Evolutionary conservation across 129 eudicot species (phyloP).

Genomic region (Logfia minima): DNA sequence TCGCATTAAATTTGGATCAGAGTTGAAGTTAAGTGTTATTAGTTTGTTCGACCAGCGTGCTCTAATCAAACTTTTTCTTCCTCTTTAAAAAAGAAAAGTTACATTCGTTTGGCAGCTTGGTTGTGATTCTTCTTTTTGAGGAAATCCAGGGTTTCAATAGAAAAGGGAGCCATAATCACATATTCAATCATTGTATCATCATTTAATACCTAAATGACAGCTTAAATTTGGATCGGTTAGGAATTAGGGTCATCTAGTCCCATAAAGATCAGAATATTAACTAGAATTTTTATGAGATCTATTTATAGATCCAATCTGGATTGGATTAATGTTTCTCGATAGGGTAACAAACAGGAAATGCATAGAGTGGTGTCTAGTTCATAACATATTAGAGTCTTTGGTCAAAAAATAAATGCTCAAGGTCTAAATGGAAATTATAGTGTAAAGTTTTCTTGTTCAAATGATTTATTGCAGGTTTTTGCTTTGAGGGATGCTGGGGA

Average conservation of each 20-base stretch:
- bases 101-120: neutral
- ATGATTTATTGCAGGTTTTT: conserved; percentile 61
- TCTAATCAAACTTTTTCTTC: neutral
- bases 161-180: conserved; percentile 1
- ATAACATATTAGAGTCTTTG: conserved; percentile 2
- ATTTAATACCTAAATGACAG: neutral
- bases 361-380: too few species aligned
- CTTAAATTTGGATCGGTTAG: conserved; percentile 1
- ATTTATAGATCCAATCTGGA: neutral
- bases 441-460: conserved; percentile 6
- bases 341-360: conserved; percentile 9
- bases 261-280: conserved; percentile 4
- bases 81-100: neutral
- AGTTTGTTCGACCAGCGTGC: neutral
- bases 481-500: conserved; percentile 95
- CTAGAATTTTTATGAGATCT: neutral
- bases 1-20: neutral
- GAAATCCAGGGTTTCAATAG: neutral
- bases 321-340: neutral
- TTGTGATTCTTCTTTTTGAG: neutral
- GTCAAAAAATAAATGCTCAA: conserved; percentile 19
- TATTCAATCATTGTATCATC: neutral
- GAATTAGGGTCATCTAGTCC: conserved; percentile 13
- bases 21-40: neutral
- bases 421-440: conserved; percentile 9